Base-by-base conservation (phyloP, 2,329 filamentous ascomycete genomes). In the Trichophyton verrucosum region DNA sequence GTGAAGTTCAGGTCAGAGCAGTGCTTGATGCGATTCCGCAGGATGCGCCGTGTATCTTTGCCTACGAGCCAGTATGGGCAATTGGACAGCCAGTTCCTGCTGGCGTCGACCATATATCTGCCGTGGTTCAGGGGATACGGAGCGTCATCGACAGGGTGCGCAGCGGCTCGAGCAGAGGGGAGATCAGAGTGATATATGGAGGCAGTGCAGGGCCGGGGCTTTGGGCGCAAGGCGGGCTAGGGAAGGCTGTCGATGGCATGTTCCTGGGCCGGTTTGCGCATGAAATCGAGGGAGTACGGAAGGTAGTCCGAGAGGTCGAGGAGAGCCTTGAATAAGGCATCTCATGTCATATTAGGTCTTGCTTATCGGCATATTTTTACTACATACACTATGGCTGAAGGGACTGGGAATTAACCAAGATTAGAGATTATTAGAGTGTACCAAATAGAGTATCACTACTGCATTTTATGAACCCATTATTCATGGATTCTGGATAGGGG, bases 61-160 rank as follows among this genome's bases (percentile, higher is more conserved):
- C 89, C 0, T 95, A 95, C 69, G 89, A 95, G 76, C 89, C 89
- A 6, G 88, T 94, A 1, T 95, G 89, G 89, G 89, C 89, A 0
- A 95, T 94, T 72, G 89, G 89, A 0, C 85, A 88, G 8, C 77
- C 81, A 1, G 77, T 86, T 68, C 89, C 89, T 1, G 89, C 89
- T 0, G 80, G 80, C 6, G 81, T 85, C 17, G 84, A 86, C 63
- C 86, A 95, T 69, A 87, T 95, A 0, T 80, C 86, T 3, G 81
- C 78, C 42, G 88, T 94, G 1, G 85, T 87, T 15, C 80, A 80
- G 66, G 82, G 82, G 17, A 78, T 91, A 57, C 79, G 86, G 60
- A 68, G 68, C 4, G 72, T 82, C 9, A 79, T 82, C 27, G 71
- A 60, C 15, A 27, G 36, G 7, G 51, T 60, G 8, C 55, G 57